A percentile compares a stretch with the other conserved stretches of the same genome.
phyloP scores from a whole-genome alignment of 495 filamentous ascomycete genomes.

The Penicillium antarcticum region DNA sequence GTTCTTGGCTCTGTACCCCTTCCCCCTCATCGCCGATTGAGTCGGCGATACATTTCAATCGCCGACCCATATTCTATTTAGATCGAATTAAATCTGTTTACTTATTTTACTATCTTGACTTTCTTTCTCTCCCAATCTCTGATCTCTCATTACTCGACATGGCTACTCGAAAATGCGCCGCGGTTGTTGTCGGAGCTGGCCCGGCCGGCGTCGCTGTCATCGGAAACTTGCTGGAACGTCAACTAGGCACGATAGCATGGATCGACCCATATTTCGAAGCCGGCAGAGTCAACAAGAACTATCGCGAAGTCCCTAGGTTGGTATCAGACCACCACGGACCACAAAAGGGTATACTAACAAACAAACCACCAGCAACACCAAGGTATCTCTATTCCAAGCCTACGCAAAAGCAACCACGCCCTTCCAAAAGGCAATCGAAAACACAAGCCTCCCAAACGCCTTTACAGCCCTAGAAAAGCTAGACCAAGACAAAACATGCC shows the following conservation, averaged over 20 bases:
- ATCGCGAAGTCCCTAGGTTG: constrained; percentile 56
- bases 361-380: constrained; percentile 36
- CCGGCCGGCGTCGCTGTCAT: constrained; percentile 55
- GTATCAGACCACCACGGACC: constrained; percentile 8
- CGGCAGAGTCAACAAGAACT: constrained; percentile 50
- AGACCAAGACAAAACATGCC: constrained; percentile 52
- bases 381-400: constrained; percentile 50
- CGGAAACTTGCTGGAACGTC: constrained; percentile 54
- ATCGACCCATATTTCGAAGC: constrained; percentile 51
- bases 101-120: constrained; percentile 2
- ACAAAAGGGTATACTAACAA: constrained; percentile 8
- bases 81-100: constrained; percentile 22
- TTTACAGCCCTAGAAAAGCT: constrained; percentile 50
- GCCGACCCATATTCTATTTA: constrained; percentile 13
- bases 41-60: constrained; percentile 4
- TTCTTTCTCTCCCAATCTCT: background rate
- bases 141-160: constrained; percentile 16
- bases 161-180: constrained; percentile 39
- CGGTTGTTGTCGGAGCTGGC: constrained; percentile 56
- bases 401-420: constrained; percentile 47
- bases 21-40: background rate
- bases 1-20: background rate
- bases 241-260: constrained; percentile 49
- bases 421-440: constrained; percentile 46
- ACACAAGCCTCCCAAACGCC: constrained; percentile 45